Base-by-base conservation (phyloP, 208 protist species). In the Leishmania tropica region DNA sequence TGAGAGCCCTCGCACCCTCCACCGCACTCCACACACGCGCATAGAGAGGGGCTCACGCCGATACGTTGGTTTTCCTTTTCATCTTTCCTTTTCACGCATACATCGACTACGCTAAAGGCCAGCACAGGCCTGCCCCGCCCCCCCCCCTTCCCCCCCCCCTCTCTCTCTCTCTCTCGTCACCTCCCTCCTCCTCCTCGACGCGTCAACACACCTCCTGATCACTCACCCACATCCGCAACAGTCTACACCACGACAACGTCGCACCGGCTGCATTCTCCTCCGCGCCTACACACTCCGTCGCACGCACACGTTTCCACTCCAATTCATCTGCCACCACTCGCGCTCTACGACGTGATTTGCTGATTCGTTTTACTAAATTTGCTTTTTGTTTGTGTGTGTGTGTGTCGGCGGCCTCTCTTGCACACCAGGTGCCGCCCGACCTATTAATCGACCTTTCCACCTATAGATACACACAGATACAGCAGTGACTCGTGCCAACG, bases 51-150 rank as follows among this genome's bases (percentile, higher is more conserved):
- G 17, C 65, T 31, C 56, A 40, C 31, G 3, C 53, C 40, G 11
- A 74, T 31, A 28, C 60, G 17, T 37, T 62, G 21, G n/a, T 13
- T 58, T 53, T 60, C n/a, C 58, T 81, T 78, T 76, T 78, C 62
- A 48, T 48, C 31, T 76, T 40, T 70, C 37, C 37, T 40, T 67
- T 40, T 67, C 15, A 35, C 51, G 19, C 51, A 76, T 62, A 62
- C 53, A 40, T 62, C n/a, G 2, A 28, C 35, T 76, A 31, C 42
- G 3, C 70, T 37, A 31, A 35, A 74, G 28, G 21, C 11, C 70
- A 31, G 24, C 70, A 48, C 24, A 35, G 17, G 19, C 45, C 8
- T 4, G 6, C 42, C 58, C 28, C 58, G 58, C 42, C 42, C 42
- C 0, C 31, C 28, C 21, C 58, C 24, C 51, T 5, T n/a, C n/a